Evolutionary conservation across 768 basidiomycete species (phyloP), one percentile per base, ranked within the genome.

Genomic region (Tylopilus subfusipes): DNA sequence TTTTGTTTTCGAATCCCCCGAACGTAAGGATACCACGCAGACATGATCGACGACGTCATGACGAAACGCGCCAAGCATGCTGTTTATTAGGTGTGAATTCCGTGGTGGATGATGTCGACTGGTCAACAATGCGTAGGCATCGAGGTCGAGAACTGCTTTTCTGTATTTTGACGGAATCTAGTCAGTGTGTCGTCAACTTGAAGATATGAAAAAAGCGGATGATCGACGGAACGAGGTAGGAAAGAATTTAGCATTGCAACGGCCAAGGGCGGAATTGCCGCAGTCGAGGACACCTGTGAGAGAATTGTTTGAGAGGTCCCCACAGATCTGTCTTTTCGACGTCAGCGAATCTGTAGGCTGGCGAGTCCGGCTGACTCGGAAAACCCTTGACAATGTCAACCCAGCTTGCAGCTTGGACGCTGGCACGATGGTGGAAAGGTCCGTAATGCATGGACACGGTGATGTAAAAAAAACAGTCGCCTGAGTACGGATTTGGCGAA

Each of bases 51-150:
- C 45, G 3, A 18, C 7, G 34, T 36, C 34, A 18, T 18, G 34
- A 18, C 14, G 27, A 42, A 48, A 45, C 33, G 53, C 48, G 25
- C 25, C n/a, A 3, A 33, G 38, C 38, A 30, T 30, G 33, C 34
- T 36, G 30, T 49, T 25, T 36, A 34, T 48, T 25, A 30, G 29
- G 24, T 39, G 36, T 18, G 42, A 8, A 13, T 45, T 39, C 30
- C 18, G 13, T 53, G 46, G 25, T 42, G 24, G 45, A 44, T 21
- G 48, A 25, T 33, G 34, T 50, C 42, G 47, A 16, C 22, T 25
- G 46, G 44, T 43, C 43, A 18, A 46, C 53, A 56, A 56, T 50
- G 64, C 27, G 18, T 40, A 29, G 21, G 29, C 42, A 42, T 63
- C 29, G 48, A 54, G 57, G 60, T 44, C 11, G 19, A 38, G 27